Evolutionary conservation across 176 grass and related monocot species (phyloP), one percentile per base, ranked within the genome.

Genomic region (Lolium multiflorum): DNA sequence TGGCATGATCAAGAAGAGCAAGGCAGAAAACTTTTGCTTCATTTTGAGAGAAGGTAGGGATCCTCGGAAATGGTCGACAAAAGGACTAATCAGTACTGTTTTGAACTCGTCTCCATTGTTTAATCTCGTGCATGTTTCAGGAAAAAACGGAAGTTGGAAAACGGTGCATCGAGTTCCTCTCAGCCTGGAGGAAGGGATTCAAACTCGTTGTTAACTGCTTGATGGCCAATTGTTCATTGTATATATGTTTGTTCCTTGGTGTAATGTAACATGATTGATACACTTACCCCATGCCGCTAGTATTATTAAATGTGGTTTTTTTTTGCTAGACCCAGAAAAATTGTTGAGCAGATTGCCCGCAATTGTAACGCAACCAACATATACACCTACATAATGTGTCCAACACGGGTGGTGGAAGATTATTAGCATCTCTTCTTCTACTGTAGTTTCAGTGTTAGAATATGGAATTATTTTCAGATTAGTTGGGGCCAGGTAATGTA

Each of bases 31-130:
- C 4, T 52, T 1, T 31, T 55, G 16, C 86, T 82, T 14, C 84
- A 87, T 87, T 90, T 87, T 26, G 84, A 74, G 48, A 87, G 84
- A 74, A 87, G 89, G 89, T 87, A 87, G 9, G 35, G 18, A 52
- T 56, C 47, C 43, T 13, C 9, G 5, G 51, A 60, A 46, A 83
- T 17, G 50, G 50, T 25, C 59, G 62, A 65, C 25, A 13, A 37
- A 35, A 66, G 25, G 12, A 16, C 26, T 31, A 31, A 14, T 26
- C 24, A 5, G 61, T 14, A 71, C 61, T 79, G 14, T 21, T 59
- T 39, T 35, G 11, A 82, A 51, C 41, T 59, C 7, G 18, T 18
- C 79, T 17, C n/a, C 18, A 9, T 4, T 0, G 26, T 55, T 8
- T 89, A 63, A 89, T 41, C 64, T 26, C 5, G 15, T 2, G 6